Evolutionary conservation across 345 rosid genomes (phyloP), one percentile per base, ranked within the genome.

Genomic region (Syzygium jambos): DNA sequence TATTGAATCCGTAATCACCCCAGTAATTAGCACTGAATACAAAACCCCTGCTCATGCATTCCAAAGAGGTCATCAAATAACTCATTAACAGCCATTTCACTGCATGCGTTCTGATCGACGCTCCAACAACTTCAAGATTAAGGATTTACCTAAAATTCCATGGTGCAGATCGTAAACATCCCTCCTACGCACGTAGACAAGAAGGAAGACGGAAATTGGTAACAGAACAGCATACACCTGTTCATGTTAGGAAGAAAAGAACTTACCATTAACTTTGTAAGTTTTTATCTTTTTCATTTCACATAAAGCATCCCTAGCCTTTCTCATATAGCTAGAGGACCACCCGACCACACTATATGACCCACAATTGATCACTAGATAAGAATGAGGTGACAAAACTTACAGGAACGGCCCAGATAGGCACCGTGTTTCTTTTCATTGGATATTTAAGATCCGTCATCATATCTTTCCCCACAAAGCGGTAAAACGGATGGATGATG

Each of bases 111-210:
- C 80, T 21, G 23, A 73, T 21, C 23, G 25, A 73, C 34, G 80
- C 34, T 19, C 49, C 80, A 73, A 73, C 80, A 34, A 19, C 25
- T 34, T 73, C 80, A 34, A 73, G 80, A 41, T 34, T 49, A 78
- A 53, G 30, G 29, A 46, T 85, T 78, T 52, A 93, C 99, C 99
- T 87, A 97, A 89, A 63, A 94, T 89, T 88, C 92, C 92, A 86
- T 97, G 96, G 86, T 97, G 99, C 29, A 97, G 94, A 93, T 97
- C 99, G 88, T 93, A 96, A 5, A 96, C 96, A 83, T 92, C 92
- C 86, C 89, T 92, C 88, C 96, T 91, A 68, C 94, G 90, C 4
- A 87, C 11, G 87, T 96, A 96, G 88, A 93, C 41, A 78, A 92
- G 68, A 49, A 91, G 43, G 88, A 94, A 94, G 11, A 96, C 85